Base-by-base conservation (phyloP, 176 grass and related monocot genomes). In the Secale cereale region DNA sequence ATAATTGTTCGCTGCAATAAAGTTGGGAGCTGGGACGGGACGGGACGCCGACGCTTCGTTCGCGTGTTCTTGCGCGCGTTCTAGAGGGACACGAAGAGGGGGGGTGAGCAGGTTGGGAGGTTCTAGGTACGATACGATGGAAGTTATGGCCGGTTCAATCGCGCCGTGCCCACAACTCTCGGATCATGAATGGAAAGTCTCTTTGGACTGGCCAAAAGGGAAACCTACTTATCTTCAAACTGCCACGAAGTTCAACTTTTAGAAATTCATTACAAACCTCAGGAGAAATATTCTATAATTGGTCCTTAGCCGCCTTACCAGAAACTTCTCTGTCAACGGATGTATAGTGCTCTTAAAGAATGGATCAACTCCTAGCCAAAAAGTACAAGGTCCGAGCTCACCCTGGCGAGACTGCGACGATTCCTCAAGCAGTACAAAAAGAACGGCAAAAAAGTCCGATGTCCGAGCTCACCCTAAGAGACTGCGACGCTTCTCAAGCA, bases 1-100 rank as follows among this genome's bases (percentile, higher is more conserved):
- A 14, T 74, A 73, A 62, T 74, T 60, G 28, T 31, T 3, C 27
- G 37, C 13, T 17, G 56, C 67, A 84, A 15, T 50, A 37, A 56
- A 17, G 57, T 31, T 8, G 52, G 65, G 52, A 32, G 61, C 28
- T 66, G 1, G 80, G 29, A 35, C 46, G 1, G 80, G 29, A 35
- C 46, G 78, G 12, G 45, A 50, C 13, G 60, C 32, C 20, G 37
- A 19, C 71, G 39, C 65, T n/a, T 78, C 36, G n/a, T 67, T 65
- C 40, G 11, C 29, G 73, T 29, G 82, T 72, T 86, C 83, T 90
- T 78, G 83, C 83, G 78, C 83, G 77, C 54, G 78, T 81, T 86
- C 83, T 52, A 78, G 83, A 63, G 45, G 57, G 45, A 71, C 48
- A 37, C 71, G 60, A 56, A 56, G 19, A 56, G 17, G 52, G 19